Evolutionary conservation across 176 grass and related monocot species (phyloP).

Genomic region (Phoenix dactylifera): DNA sequence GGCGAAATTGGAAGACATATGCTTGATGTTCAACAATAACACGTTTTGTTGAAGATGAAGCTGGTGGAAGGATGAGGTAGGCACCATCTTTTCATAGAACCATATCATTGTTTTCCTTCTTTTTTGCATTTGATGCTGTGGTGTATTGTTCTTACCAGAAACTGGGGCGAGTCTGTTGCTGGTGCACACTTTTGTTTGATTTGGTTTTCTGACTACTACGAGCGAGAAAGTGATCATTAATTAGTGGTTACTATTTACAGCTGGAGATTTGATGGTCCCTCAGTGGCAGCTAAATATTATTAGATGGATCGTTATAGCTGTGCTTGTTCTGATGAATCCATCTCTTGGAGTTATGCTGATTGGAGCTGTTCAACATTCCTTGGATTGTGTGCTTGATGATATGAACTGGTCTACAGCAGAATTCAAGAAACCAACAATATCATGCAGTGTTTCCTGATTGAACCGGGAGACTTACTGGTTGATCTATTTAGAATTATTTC

Average conservation of each 20-base stretch:
- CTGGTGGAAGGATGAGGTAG: conserved; percentile 49
- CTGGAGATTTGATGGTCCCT: conserved; percentile 24
- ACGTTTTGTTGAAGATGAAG: conserved; percentile 46
- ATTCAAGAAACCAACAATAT: conserved; percentile 27
- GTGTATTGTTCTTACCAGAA: conserved; percentile 67
- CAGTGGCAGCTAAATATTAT: conserved; percentile 25
- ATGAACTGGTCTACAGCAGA: conserved; percentile 45
- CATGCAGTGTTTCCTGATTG: conserved; percentile 24
- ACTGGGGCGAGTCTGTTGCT: conserved; percentile 39
- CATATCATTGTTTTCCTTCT: conserved; percentile 1
- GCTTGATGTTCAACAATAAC: conserved; percentile 6
- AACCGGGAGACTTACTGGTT: conserved; percentile 39
- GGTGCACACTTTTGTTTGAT: conserved; percentile 35
- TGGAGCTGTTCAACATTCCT: conserved; percentile 56
- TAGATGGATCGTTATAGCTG: conserved; percentile 12
- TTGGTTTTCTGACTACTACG: conserved; percentile 35
- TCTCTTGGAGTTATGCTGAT: conserved; percentile 42
- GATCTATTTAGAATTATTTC: conserved; percentile 38
- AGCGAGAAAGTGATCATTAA: conserved; percentile 29
- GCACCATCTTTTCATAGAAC: conserved; percentile 17
- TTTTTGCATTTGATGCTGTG: conserved; percentile 60
- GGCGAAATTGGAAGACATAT: neutral
- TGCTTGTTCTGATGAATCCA: conserved; percentile 40
- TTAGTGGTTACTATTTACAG: conserved; percentile 26
- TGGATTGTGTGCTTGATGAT: conserved; percentile 44